Evolutionary conservation across 2,329 filamentous ascomycete species (phyloP).

Genomic region (Aplosporella prunicola): DNA sequence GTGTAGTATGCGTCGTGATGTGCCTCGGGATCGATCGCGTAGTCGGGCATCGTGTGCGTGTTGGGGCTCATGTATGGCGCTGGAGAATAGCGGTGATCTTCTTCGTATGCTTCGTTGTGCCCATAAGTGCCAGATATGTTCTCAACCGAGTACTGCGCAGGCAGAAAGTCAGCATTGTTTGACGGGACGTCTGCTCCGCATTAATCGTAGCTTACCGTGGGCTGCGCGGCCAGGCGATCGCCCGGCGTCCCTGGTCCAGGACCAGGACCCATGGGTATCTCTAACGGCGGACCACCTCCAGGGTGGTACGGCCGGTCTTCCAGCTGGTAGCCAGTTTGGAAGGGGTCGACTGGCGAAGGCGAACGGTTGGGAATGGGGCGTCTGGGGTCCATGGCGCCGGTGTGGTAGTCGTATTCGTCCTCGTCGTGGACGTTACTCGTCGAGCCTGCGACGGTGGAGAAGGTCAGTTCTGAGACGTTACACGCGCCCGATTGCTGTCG

Average conservation of each 20-base stretch:
- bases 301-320: constrained; percentile 62
- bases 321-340: constrained; percentile 71
- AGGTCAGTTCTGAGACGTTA: constrained; percentile 7
- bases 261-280: constrained; percentile 58
- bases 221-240: constrained; percentile 73
- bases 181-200: constrained; percentile 8
- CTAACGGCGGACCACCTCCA: constrained; percentile 43
- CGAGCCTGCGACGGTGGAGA: constrained; percentile 4
- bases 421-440: constrained; percentile 9
- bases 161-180: constrained; percentile 6
- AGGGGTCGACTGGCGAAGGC: constrained; percentile 67
- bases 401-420: constrained; percentile 15
- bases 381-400: constrained; percentile 42
- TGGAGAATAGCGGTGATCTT: constrained; percentile 37
- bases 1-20: constrained; percentile 85
- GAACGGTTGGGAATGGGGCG: constrained; percentile 47
- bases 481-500: no score
- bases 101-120: constrained; percentile 52
- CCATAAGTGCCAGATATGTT: constrained; percentile 56
- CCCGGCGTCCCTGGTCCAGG: constrained; percentile 48
- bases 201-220: constrained; percentile 53
- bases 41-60: constrained; percentile 50
- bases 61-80: constrained; percentile 33
- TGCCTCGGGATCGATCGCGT: constrained; percentile 69
- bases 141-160: constrained; percentile 56